Evolutionary conservation across 2,329 filamentous ascomycete genomes (phyloP).

Genomic region (Elsinoe perseae): DNA sequence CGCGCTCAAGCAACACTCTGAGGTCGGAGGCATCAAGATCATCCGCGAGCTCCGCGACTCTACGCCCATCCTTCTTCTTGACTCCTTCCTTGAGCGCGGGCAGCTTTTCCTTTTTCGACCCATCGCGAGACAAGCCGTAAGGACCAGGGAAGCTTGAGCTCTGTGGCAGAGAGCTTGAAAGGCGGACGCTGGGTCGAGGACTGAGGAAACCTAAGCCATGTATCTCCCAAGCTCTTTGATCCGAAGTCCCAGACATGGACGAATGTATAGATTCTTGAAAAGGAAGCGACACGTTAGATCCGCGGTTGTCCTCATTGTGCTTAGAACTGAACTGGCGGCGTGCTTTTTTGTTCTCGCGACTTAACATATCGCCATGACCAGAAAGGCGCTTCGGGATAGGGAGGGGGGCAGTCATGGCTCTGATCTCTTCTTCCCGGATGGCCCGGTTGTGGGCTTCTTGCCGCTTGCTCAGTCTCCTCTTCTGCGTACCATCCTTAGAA

Average conservation of each 20-base stretch:
- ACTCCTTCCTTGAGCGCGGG: conserved; percentile 21
- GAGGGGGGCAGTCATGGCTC: conserved; percentile 66
- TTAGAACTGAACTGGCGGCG: conserved; percentile 55
- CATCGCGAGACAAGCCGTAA: conserved; percentile 12
- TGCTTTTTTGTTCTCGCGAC: conserved; percentile 58
- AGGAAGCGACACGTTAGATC: conserved; percentile 68
- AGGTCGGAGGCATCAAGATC: conserved; percentile 77
- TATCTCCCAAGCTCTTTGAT: conserved; percentile 70
- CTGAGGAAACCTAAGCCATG: conserved; percentile 73
- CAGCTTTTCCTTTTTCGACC: conserved; percentile 30
- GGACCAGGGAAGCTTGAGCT: conserved; percentile 26
- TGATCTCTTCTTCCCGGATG: conserved; percentile 77
- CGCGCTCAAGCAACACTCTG: conserved; percentile 82
- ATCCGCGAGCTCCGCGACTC: conserved; percentile 66
- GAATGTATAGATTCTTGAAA: conserved; percentile 67
- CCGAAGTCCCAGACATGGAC: conserved; percentile 65
- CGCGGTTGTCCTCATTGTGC: conserved; percentile 35
- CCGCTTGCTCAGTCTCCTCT: conserved; percentile 65
- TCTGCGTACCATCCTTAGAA: conserved; percentile 47
- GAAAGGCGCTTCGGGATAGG: conserved; percentile 54
- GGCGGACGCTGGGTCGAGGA: conserved; percentile 75
- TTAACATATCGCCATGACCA: conserved; percentile 47
- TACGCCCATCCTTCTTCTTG: conserved; percentile 48
- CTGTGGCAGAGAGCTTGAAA: conserved; percentile 57
- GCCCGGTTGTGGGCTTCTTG: conserved; percentile 59